Conservation (phyloP, 2,329 filamentous ascomycete genomes). For the Exophiala sp. region DNA sequence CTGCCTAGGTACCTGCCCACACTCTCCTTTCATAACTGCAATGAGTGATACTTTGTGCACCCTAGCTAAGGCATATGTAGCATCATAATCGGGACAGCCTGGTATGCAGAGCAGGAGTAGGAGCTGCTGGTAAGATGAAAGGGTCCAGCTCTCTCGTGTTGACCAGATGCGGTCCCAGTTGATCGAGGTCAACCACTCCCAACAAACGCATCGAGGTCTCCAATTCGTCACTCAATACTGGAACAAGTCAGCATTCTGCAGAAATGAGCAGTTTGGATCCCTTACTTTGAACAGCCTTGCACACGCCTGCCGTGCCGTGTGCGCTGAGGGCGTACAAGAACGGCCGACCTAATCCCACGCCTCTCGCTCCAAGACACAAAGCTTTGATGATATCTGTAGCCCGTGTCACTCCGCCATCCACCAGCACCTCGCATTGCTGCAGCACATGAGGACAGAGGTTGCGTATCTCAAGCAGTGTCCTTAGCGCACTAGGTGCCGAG, state of each 20-base stretch:
- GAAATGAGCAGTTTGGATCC: too few relatives aligned
- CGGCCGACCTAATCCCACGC: constrained; percentile 49
- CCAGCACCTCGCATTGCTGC: constrained; percentile 46
- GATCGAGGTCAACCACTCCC: constrained; percentile 40
- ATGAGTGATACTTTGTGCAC: too few relatives aligned
- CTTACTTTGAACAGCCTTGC: constrained; percentile 45
- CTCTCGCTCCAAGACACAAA: constrained; percentile 48
- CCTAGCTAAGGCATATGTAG: too few relatives aligned
- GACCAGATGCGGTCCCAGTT: constrained; percentile 40
- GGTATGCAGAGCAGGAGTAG: too few relatives aligned
- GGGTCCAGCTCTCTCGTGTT: constrained; percentile 35
- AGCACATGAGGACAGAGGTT: constrained; percentile 47
- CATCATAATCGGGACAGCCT: too few relatives aligned
- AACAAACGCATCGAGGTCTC: constrained; percentile 44
- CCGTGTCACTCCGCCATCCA: constrained; percentile 50
- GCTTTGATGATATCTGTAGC: constrained; percentile 53
- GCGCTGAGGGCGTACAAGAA: constrained; percentile 46
- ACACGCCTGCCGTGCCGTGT: constrained; percentile 49
- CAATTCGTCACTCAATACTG: constrained; percentile 36
- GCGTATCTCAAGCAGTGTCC: constrained; percentile 50
- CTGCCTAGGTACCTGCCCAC: too few relatives aligned
- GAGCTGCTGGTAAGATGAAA: too few relatives aligned
- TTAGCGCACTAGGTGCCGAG: constrained; percentile 44
- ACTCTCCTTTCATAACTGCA: too few relatives aligned
- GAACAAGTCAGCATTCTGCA: not conserved